These are phyloP conservation scores for Malus hybrid DNA, from an alignment of 331 rosid species.

Conservation along the genomic window DNA sequence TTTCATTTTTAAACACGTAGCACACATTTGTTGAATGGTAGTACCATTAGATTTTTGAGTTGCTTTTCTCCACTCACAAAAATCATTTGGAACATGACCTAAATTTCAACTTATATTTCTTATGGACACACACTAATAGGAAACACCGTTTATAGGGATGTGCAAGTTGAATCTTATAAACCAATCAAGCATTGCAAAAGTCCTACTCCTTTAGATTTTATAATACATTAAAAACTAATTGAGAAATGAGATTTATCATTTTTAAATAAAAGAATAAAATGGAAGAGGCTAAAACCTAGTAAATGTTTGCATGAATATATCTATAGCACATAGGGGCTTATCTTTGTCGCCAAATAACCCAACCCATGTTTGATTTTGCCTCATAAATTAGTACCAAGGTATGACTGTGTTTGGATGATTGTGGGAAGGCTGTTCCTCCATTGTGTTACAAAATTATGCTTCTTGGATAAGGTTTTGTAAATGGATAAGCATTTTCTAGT, in stretches of 20 bases:
- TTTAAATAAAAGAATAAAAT: neutral
- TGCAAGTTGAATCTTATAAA: slow-evolving; percentile 6
- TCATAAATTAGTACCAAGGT: slow-evolving; percentile 18
- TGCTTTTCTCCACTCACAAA: neutral
- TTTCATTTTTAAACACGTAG: no score
- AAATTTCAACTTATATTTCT: neutral
- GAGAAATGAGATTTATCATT: neutral
- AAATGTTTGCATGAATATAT: slow-evolving; percentile 6
- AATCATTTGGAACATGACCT: neutral
- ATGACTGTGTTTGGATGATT: slow-evolving; percentile 20
- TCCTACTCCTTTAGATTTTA: neutral
- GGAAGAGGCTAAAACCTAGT: no score
- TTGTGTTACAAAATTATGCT: slow-evolving; percentile 24
- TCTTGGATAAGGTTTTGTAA: slow-evolving; percentile 15
- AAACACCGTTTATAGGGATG: slow-evolving; percentile 10
- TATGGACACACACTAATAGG: slow-evolving; percentile 11
- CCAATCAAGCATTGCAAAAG: slow-evolving; percentile 25
- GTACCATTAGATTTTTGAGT: neutral
- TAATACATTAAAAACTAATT: neutral
- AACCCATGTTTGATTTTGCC: slow-evolving; percentile 24
- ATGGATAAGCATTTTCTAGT: slow-evolving; percentile 6
- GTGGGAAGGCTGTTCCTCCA: slow-evolving; percentile 26
- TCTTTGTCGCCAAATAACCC: slow-evolving; percentile 21
- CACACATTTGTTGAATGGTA: no score
- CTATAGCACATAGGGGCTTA: slow-evolving; percentile 1